Evolutionary conservation across 768 basidiomycete genomes (phyloP).

Genomic region (Boletus fagicola): DNA sequence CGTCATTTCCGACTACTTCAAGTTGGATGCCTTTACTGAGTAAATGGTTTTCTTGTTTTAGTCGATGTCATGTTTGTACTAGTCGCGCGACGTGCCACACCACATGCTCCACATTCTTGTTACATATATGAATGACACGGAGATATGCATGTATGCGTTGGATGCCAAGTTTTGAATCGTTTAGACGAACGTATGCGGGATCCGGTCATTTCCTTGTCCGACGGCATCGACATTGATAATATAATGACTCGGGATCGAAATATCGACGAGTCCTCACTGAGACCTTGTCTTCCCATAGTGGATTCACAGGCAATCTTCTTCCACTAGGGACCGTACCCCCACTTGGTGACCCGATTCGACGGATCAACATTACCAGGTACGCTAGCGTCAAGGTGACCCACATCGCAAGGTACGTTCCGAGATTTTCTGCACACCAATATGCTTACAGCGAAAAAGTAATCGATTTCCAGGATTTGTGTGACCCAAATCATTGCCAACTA

Average conservation of each 20-base stretch:
- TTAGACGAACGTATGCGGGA: not conserved
- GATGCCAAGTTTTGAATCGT: not conserved
- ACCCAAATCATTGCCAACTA: slow-evolving; percentile 23
- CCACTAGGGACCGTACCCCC: not conserved
- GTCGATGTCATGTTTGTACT: not conserved
- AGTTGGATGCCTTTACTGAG: too few relatives aligned
- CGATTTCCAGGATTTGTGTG: slow-evolving; percentile 8
- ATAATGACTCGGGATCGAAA: not conserved
- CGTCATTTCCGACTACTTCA: too few relatives aligned
- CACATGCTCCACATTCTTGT: not conserved
- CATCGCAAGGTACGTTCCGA: not conserved
- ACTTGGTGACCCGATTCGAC: not conserved
- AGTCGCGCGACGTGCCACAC: slow-evolving; percentile 3
- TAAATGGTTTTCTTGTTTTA: too few relatives aligned
- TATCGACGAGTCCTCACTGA: not conserved
- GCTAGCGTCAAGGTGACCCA: not conserved
- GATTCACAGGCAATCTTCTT: not conserved
- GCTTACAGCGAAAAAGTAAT: not conserved
- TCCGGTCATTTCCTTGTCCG: not conserved
- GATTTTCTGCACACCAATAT: not conserved
- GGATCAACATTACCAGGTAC: not conserved
- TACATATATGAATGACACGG: not conserved
- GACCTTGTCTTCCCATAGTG: not conserved
- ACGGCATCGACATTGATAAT: not conserved
- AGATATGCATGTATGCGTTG: not conserved